phyloP scores from a whole-genome alignment of 176 grass and related monocot genomes.

The Pontederia paniculata region DNA sequence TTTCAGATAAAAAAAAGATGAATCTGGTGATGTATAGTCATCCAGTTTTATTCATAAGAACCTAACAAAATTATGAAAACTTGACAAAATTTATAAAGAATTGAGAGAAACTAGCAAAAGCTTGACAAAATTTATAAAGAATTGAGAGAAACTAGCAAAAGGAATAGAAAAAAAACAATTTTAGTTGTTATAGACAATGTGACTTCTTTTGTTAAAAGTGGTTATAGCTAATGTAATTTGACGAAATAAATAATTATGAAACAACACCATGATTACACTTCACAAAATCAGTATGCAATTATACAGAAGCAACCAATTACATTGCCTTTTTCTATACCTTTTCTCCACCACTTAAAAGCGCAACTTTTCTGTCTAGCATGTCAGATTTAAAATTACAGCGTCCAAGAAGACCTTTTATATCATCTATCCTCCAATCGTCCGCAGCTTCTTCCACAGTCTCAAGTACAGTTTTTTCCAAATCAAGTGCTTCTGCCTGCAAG shows the following conservation, averaged over 20 bases:
- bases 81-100: too few species aligned
- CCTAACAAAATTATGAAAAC: too few species aligned
- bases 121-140: too few species aligned
- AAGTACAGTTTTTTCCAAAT: constrained; percentile 91
- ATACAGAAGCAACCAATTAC: constrained; percentile 1
- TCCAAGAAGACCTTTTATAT: constrained; percentile 95
- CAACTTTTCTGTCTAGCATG: constrained; percentile 91
- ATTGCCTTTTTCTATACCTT: constrained; percentile 34
- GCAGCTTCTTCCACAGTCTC: constrained; percentile 83
- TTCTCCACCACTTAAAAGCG: constrained; percentile 89
- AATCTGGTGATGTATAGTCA: too few species aligned
- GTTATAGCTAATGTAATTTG: neutral
- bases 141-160: too few species aligned
- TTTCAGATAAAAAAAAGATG: too few species aligned
- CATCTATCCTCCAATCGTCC: constrained; percentile 86
- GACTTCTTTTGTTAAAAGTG: neutral
- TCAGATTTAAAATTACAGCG: constrained; percentile 93
- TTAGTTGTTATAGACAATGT: neutral
- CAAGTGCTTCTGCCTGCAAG: constrained; percentile 85
- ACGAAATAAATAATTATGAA: neutral
- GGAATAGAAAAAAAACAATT: neutral
- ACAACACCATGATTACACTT: neutral
- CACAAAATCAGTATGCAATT: constrained; percentile 7
- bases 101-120: too few species aligned
- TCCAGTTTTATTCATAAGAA: too few species aligned